Percentiles rank a stretch among this genome's conserved stretches.
These are phyloP conservation scores for Mantamonas sphyraenae DNA, from an alignment of 78 protist species.

Conservation along the genomic window DNA sequence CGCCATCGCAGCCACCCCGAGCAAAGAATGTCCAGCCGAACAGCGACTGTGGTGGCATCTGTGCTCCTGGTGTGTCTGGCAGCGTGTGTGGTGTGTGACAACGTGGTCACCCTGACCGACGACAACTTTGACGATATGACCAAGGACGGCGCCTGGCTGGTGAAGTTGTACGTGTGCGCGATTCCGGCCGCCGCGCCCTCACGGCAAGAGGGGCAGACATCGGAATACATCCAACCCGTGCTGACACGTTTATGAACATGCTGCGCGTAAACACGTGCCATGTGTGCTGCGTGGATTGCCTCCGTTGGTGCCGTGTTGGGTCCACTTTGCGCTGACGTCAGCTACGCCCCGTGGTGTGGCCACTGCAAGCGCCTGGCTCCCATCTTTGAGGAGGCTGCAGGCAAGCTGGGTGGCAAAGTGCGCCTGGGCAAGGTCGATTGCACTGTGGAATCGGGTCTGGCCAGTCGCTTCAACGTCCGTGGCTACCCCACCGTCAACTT, in stretches of 20 bases:
- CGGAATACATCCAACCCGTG: not conserved
- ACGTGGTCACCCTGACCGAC: slow-evolving; percentile 7
- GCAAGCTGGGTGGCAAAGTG: not conserved
- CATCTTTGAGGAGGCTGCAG: slow-evolving; percentile 23
- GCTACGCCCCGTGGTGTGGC: slow-evolving; percentile 53
- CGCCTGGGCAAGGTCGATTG: not conserved
- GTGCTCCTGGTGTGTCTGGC: no score
- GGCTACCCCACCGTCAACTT: slow-evolving; percentile 6
- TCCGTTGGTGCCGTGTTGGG: not conserved
- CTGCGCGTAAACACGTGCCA: not conserved
- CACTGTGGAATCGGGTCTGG: not conserved
- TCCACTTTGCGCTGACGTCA: not conserved
- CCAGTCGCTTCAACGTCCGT: not conserved
- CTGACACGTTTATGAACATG: not conserved
- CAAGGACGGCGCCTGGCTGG: not conserved
- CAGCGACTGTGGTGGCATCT: no score
- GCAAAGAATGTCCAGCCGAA: no score
- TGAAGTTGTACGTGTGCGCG: not conserved
- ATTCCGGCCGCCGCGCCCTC: not conserved
- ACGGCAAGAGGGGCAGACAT: not conserved
- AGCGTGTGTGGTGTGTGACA: no score
- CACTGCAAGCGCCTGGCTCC: slow-evolving; percentile 39
- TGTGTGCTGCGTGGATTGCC: not conserved
- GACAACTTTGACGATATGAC: not conserved
- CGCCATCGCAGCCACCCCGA: no score